Evolutionary conservation across 352 stramenopile genomes (phyloP).

Genomic region (Phytophthora pseudosyringae): DNA sequence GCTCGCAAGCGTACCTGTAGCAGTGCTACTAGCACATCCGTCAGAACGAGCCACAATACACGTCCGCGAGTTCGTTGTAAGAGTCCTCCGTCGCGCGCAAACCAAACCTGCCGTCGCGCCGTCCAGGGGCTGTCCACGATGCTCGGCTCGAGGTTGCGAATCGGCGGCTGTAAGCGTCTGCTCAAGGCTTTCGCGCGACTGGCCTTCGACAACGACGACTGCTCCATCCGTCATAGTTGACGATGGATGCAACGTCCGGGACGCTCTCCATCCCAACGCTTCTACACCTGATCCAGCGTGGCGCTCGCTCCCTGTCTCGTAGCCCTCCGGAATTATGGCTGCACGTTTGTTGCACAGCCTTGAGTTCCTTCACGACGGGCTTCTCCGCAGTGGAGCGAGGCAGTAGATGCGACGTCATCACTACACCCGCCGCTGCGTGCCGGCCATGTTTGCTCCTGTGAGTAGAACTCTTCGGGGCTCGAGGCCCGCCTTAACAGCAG

Average conservation of each 20-base stretch:
- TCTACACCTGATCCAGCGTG: slow-evolving; percentile 7
- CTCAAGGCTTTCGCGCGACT: slow-evolving; percentile 18
- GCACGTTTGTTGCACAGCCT: background rate
- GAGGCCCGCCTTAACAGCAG: too few relatives aligned
- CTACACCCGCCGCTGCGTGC: too few relatives aligned
- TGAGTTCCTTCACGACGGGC: slow-evolving; percentile 11
- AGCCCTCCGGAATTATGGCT: too few relatives aligned
- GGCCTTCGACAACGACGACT: slow-evolving; percentile 18
- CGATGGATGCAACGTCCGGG: slow-evolving; percentile 1
- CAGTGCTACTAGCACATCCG: slow-evolving; percentile 60
- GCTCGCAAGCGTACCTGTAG: slow-evolving; percentile 92
- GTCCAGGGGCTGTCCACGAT: slow-evolving; percentile 32
- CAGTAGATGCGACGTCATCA: slow-evolving; percentile 2
- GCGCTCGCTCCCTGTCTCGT: slow-evolving; percentile 1
- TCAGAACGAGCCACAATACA: slow-evolving; percentile 89
- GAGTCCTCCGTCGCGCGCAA: slow-evolving; percentile 44
- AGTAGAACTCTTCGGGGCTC: too few relatives aligned
- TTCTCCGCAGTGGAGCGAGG: slow-evolving; percentile 19
- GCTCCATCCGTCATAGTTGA: slow-evolving; percentile 12
- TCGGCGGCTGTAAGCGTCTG: slow-evolving; percentile 48
- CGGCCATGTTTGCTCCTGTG: too few relatives aligned
- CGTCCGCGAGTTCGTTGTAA: slow-evolving; percentile 65
- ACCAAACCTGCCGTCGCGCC: slow-evolving; percentile 27
- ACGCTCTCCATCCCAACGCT: slow-evolving; percentile 5
- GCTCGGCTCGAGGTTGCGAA: slow-evolving; percentile 65